A percentile compares a stretch with the other conserved stretches of the same genome.
phyloP scores from a whole-genome alignment of 768 basidiomycete species.

The Dictyophora rubrovolvata region DNA sequence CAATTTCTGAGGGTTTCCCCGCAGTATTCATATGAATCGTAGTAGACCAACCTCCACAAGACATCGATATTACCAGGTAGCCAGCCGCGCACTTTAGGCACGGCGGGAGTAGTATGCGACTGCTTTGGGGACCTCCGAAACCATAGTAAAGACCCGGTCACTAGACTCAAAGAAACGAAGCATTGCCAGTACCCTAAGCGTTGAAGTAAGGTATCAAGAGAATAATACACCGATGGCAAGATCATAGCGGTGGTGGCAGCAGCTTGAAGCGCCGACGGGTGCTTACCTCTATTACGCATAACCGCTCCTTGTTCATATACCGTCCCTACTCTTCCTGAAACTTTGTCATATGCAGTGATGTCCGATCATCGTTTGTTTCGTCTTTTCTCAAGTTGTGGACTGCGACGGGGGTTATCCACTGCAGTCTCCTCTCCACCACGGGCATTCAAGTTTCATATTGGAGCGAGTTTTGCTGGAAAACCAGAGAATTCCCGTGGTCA shows the following conservation, averaged over 20 bases:
- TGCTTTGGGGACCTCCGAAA: background rate
- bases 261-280: background rate
- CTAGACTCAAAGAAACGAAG: background rate
- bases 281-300: too few relatives aligned
- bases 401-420: background rate
- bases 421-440: conserved; percentile 18
- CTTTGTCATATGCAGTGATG: background rate
- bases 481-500: conserved; percentile 29
- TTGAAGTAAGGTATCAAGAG: too few relatives aligned
- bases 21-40: conserved; percentile 13
- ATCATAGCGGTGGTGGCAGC: background rate
- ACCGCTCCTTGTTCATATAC: too few relatives aligned
- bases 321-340: background rate
- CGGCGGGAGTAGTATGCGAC: background rate
- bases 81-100: conserved; percentile 15
- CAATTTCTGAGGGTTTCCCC: conserved; percentile 15
- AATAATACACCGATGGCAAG: too few relatives aligned
- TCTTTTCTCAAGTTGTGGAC: background rate
- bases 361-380: background rate
- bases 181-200: background rate
- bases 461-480: conserved; percentile 71
- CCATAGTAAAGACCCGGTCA: too few relatives aligned
- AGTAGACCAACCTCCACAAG: conserved; percentile 11
- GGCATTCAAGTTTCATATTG: conserved; percentile 67
- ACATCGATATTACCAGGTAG: conserved; percentile 20